Percentiles rank a stretch among this genome's conserved stretches.
These are phyloP conservation scores for Tilletiopsis washingtonensis DNA, from an alignment of 1,284 basidiomycete species.

Conservation along the genomic window DNA sequence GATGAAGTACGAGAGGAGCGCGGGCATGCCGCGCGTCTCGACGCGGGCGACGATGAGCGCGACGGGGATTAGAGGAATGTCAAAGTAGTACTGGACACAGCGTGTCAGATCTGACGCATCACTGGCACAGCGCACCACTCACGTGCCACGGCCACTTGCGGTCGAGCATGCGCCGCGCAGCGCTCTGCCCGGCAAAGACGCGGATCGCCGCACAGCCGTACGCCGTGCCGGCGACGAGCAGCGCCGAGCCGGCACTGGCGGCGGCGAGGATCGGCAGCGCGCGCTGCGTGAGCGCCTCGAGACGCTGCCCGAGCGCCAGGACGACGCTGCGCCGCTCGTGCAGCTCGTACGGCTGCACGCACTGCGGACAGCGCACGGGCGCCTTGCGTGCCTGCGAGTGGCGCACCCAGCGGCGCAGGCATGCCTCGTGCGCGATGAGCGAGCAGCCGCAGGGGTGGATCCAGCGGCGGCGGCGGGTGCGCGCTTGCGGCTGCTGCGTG, in stretches of 20 bases:
- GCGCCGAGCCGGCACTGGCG: constrained; percentile 11
- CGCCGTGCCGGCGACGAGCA: constrained; percentile 22
- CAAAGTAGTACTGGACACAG: constrained; percentile 26
- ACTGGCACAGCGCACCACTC: background rate
- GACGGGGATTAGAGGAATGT: constrained; percentile 42
- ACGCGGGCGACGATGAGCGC: too few relatives aligned
- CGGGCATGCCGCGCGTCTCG: background rate
- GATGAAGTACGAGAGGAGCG: constrained; percentile 1
- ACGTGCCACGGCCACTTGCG: constrained; percentile 29
- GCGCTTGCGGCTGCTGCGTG: constrained; percentile 2
- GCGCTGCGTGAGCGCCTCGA: constrained; percentile 14
- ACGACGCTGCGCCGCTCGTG: constrained; percentile 20
- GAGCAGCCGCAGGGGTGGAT: constrained; percentile 39
- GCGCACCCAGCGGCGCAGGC: constrained; percentile 30
- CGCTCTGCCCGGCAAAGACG: constrained; percentile 24
- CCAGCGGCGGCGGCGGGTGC: constrained; percentile 8
- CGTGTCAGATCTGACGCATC: background rate
- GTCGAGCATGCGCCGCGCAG: constrained; percentile 15
- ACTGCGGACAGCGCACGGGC: constrained; percentile 28
- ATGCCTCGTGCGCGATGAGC: constrained; percentile 36
- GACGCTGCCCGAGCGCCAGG: constrained; percentile 18
- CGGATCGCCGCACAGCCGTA: constrained; percentile 33
- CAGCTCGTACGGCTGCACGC: constrained; percentile 25
- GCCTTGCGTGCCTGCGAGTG: constrained; percentile 14
- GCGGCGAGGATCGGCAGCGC: constrained; percentile 20